phyloP scores from a whole-genome alignment of 768 basidiomycete species.

The Tylopilus plumbeoviolaceoides region DNA sequence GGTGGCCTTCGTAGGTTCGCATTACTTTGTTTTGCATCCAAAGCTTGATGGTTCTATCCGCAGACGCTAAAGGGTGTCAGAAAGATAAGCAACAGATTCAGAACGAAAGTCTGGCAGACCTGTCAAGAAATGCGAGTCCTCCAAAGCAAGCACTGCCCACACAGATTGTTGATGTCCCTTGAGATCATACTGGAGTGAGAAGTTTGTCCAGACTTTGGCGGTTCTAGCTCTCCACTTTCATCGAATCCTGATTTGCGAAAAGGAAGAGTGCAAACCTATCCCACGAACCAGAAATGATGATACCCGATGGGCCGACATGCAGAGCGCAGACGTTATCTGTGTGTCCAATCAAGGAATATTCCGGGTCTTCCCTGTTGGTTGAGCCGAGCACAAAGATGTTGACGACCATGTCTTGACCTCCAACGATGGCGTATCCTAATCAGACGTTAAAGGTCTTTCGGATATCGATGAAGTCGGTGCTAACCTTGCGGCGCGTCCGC shows the following conservation, averaged over 20 bases:
- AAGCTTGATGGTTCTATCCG: slow-evolving; percentile 90
- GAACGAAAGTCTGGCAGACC: slow-evolving; percentile 43
- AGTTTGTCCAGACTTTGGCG: slow-evolving; percentile 90
- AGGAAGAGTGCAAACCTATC: slow-evolving; percentile 63
- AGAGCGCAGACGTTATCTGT: slow-evolving; percentile 87
- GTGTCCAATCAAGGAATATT: slow-evolving; percentile 84
- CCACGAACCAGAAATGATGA: slow-evolving; percentile 94
- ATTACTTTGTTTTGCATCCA: slow-evolving; percentile 77
- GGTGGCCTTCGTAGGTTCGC: slow-evolving; percentile 80
- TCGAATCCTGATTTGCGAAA: not conserved
- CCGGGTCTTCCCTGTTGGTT: slow-evolving; percentile 61
- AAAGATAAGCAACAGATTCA: not conserved
- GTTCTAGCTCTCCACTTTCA: slow-evolving; percentile 51
- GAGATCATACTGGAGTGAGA: slow-evolving; percentile 65
- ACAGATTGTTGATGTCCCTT: slow-evolving; percentile 88
- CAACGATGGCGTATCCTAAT: slow-evolving; percentile 79
- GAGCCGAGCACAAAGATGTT: slow-evolving; percentile 71
- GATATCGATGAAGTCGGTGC: slow-evolving; percentile 9
- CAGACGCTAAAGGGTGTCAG: slow-evolving; percentile 60
- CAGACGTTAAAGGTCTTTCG: slow-evolving; percentile 6
- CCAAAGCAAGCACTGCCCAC: slow-evolving; percentile 85
- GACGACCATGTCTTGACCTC: slow-evolving; percentile 85
- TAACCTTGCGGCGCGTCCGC: slow-evolving; percentile 67
- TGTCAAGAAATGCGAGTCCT: slow-evolving; percentile 74
- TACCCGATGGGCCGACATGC: slow-evolving; percentile 61